These are phyloP conservation scores for Stephanocyclus meneghinianus DNA, from an alignment of 352 stramenopile genomes.

Conservation along the genomic window DNA sequence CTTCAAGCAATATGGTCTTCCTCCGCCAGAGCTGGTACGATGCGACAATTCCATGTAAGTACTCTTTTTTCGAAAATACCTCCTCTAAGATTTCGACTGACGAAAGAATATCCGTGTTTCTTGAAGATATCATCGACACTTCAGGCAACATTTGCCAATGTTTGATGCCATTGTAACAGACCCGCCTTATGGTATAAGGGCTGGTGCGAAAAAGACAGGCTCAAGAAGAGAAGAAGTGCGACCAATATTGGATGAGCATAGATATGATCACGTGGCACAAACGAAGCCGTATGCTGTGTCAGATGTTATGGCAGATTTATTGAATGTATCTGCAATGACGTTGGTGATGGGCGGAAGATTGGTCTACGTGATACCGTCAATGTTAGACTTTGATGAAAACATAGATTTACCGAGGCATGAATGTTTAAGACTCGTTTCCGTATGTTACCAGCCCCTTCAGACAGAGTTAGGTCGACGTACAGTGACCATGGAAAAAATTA, in stretches of 20 bases:
- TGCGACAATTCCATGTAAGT: conserved; percentile 87
- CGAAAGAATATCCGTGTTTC: too few species aligned
- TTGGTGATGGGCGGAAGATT: conserved; percentile 71
- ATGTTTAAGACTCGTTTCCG: conserved; percentile 68
- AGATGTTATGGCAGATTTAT: conserved; percentile 95
- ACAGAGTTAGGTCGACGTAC: conserved; percentile 70
- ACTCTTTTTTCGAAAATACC: too few species aligned
- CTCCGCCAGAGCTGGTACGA: conserved; percentile 91
- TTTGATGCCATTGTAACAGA: conserved; percentile 84
- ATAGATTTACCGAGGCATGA: conserved; percentile 73
- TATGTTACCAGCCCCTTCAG: conserved; percentile 77
- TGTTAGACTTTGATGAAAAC: conserved; percentile 72
- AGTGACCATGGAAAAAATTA: conserved; percentile 77
- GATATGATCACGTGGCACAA: conserved; percentile 91
- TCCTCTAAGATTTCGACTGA: too few species aligned
- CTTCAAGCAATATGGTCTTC: conserved; percentile 88
- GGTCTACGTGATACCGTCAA: conserved; percentile 82
- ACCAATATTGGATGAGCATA: conserved; percentile 83
- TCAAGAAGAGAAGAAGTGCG: conserved; percentile 62
- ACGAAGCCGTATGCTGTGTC: conserved; percentile 93
- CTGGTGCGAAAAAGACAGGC: conserved; percentile 91
- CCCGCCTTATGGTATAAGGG: conserved; percentile 81
- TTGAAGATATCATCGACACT: conserved; percentile 64
- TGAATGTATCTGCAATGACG: conserved; percentile 86
- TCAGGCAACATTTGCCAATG: conserved; percentile 88